phyloP scores from a whole-genome alignment of 1,284 basidiomycete species.

The Pterulicium gracile region DNA sequence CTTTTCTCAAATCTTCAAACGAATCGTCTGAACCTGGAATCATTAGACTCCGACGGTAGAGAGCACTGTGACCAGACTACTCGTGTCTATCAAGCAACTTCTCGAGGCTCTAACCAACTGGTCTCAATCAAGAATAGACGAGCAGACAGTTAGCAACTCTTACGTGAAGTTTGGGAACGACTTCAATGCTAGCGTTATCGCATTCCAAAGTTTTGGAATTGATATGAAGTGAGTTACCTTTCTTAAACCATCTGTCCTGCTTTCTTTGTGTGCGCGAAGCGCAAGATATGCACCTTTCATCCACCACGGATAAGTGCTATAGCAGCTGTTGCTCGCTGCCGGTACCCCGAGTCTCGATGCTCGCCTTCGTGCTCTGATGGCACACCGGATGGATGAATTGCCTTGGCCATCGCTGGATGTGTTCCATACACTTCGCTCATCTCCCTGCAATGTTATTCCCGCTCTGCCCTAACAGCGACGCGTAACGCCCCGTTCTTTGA shows the following conservation, averaged over 20 bases:
- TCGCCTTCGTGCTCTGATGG: too few species aligned
- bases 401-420: too few species aligned
- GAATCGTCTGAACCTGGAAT: not conserved
- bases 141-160: constrained; percentile 87
- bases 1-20: not conserved
- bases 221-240: constrained; percentile 72
- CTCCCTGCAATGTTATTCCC: too few species aligned
- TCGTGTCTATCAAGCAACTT: constrained; percentile 92
- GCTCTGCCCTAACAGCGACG: too few species aligned
- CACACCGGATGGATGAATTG: too few species aligned
- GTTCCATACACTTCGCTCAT: too few species aligned
- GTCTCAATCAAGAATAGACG: constrained; percentile 69
- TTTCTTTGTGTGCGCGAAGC: too few species aligned
- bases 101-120: constrained; percentile 87
- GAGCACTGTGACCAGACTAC: constrained; percentile 84
- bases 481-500: too few species aligned
- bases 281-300: too few species aligned
- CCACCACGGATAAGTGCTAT: too few species aligned
- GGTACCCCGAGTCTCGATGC: too few species aligned
- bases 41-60: constrained; percentile 62
- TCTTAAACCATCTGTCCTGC: constrained; percentile 5
- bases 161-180: constrained; percentile 96
- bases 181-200: constrained; percentile 88
- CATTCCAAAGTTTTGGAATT: constrained; percentile 81
- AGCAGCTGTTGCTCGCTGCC: too few species aligned